Percentiles rank a stretch among this genome's conserved stretches.
Evolutionary conservation across 169 alveolate genomes (phyloP).

Genomic region (Theileria parva): DNA sequence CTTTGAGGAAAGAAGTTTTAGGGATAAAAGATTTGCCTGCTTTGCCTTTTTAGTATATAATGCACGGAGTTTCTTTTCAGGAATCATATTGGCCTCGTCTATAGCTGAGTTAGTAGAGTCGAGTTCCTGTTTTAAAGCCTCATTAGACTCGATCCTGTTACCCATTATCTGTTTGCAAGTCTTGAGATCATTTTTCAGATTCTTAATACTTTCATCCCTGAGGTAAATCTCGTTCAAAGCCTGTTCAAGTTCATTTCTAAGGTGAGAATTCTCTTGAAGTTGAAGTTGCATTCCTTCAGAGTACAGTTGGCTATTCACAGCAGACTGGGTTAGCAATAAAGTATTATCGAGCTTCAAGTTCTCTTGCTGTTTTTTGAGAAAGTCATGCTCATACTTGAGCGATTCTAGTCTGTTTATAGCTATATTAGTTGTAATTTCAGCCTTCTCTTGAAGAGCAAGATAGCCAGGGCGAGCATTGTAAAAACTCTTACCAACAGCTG

Average conservation of each 20-base stretch:
- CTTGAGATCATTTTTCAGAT: constrained; percentile 11
- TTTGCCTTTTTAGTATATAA: constrained; percentile 24
- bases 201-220: constrained; percentile 17
- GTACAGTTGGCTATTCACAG: constrained; percentile 51
- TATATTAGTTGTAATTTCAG: constrained; percentile 25
- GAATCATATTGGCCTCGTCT: constrained; percentile 23
- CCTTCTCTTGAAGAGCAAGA: constrained; percentile 13
- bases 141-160: background rate
- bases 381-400: constrained; percentile 45
- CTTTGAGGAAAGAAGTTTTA: constrained; percentile 15
- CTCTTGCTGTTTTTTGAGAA: constrained; percentile 48
- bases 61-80: constrained; percentile 26
- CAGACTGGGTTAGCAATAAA: constrained; percentile 42
- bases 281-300: constrained; percentile 54
- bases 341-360: constrained; percentile 53
- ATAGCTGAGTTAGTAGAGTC: constrained; percentile 22
- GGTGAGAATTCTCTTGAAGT: constrained; percentile 44
- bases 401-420: constrained; percentile 50
- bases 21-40: constrained; percentile 18
- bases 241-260: constrained; percentile 43
- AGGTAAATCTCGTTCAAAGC: constrained; percentile 33
- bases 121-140: constrained; percentile 6
- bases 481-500: constrained; percentile 14
- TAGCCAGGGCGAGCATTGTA: background rate
- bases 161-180: constrained; percentile 3